A percentile compares a stretch with the other conserved stretches of the same genome.
Evolutionary conservation across 192 early-diverging fungal genomes (phyloP).

Genomic region (Rhizophagus sp.): DNA sequence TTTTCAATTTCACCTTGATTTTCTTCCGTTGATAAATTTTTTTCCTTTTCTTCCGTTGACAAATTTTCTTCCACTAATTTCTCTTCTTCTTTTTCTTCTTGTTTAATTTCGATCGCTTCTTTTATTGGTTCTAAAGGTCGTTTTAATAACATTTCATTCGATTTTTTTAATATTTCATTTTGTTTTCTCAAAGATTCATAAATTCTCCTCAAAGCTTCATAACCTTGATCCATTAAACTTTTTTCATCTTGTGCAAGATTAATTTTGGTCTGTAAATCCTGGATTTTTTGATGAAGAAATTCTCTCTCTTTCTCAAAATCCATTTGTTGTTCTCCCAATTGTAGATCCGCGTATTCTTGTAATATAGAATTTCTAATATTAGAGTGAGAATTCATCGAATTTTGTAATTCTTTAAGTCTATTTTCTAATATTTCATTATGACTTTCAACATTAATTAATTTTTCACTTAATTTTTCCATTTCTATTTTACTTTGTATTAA

Average conservation of each 20-base stretch:
- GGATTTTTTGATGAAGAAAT: slow-evolving; percentile 7
- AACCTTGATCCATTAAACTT: slow-evolving; percentile 18
- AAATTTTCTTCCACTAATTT: too few relatives aligned
- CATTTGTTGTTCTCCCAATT: not conserved
- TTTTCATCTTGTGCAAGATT: slow-evolving; percentile 10
- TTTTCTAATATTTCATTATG: slow-evolving; percentile 38
- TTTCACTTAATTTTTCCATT: slow-evolving; percentile 11
- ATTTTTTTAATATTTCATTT: slow-evolving; percentile 17
- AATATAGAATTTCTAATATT: slow-evolving; percentile 10
- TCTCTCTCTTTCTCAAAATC: not conserved
- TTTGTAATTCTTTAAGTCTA: slow-evolving; percentile 36
- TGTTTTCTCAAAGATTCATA: slow-evolving; percentile 17
- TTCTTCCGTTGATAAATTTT: not conserved
- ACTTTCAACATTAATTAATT: slow-evolving; percentile 11
- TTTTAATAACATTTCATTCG: not conserved
- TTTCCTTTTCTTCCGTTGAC: too few relatives aligned
- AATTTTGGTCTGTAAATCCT: slow-evolving; percentile 12
- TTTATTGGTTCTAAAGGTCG: not conserved
- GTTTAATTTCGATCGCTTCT: not conserved
- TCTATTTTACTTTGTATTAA: slow-evolving; percentile 26
- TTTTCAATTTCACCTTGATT: not conserved
- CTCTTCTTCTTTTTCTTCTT: not conserved
- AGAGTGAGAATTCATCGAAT: slow-evolving; percentile 32
- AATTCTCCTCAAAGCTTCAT: slow-evolving; percentile 14
- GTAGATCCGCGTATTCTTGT: slow-evolving; percentile 20